Evolutionary conservation across 1,284 basidiomycete species (phyloP), one percentile per base, ranked within the genome.

Genomic region (Mycena citricolor): DNA sequence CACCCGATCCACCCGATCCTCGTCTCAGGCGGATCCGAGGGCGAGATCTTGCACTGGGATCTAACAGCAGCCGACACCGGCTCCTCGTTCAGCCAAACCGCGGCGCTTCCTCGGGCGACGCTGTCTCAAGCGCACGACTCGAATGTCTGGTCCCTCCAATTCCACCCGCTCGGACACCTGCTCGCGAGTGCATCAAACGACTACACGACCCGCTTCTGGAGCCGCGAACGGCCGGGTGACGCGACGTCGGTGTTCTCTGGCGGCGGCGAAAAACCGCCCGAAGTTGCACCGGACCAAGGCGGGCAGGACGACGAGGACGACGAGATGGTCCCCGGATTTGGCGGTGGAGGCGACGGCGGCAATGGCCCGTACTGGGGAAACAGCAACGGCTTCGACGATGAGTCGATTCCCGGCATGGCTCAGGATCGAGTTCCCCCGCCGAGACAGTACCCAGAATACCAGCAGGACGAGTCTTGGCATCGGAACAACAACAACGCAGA

Each of bases 171-270:
- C 8, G 95, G 97, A 0, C 94, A 99, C 67, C 76, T 98, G 53
- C 82, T 99, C 52, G 93, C 87, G 54, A 86, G 81, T 44, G 97
- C 90, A 8, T 90, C 88, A 23, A 98, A 97, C 69, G 95, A 99
- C 70, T 93, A 97, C 66, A 97, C 94, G 10, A 97, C 95, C 12
- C 81, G 94, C 11, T 99, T 98, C 76, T 99, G 97, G 95, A 86
- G 86, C 43, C 81, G 95, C 39, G 88, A 91, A 54, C 74, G 86
- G 34, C 93, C 83, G 0, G 89, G 89, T 20, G 87, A 90, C 56
- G 72, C 74, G 1, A 70, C 73, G 8, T 79, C 76, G 29, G 84
- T 85, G 25, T 87, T 86, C 63, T 78, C 77, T 0, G 83, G 79
- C 6, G 85, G 84, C 5, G 86, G 86, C 16, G 83, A 86, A 69